Percentiles rank a stretch among this genome's conserved stretches.
These are phyloP conservation scores for Forsythia suspensa DNA, from an alignment of 257 asterid genomes.

Conservation along the genomic window DNA sequence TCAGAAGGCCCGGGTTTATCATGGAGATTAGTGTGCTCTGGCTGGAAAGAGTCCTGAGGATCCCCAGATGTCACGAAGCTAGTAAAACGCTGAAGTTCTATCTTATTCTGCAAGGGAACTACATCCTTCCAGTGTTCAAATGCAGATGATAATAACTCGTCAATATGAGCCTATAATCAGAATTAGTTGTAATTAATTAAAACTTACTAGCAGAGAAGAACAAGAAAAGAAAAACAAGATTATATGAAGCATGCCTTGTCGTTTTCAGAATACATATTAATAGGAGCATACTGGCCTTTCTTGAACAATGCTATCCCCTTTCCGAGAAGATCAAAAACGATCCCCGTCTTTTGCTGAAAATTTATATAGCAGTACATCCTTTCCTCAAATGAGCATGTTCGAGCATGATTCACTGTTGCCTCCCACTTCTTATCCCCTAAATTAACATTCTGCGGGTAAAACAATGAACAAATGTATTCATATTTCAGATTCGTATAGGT, in stretches of 20 bases:
- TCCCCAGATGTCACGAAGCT: not conserved
- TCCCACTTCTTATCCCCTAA: constrained; percentile 37
- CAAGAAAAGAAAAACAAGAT: not conserved
- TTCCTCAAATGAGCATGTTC: constrained; percentile 33
- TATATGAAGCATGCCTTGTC: constrained; percentile 41
- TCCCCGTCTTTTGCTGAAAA: constrained; percentile 21
- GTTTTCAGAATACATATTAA: constrained; percentile 27
- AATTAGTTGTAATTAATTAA: not conserved
- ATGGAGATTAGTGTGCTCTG: not conserved
- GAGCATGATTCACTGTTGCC: constrained; percentile 48
- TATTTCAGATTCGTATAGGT: not conserved
- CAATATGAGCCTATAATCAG: constrained; percentile 38
- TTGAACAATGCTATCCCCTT: constrained; percentile 26
- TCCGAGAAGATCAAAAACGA: constrained; percentile 53
- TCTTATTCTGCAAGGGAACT: too few relatives aligned
- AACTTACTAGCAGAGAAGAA: not conserved
- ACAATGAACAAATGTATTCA: not conserved
- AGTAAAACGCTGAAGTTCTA: not conserved
- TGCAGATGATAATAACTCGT: constrained; percentile 24
- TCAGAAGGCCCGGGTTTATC: constrained; percentile 5
- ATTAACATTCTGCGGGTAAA: constrained; percentile 34
- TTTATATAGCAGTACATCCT: constrained; percentile 33
- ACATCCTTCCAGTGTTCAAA: too few relatives aligned
- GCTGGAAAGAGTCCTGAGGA: not conserved
- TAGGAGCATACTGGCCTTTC: constrained; percentile 18